Evolutionary conservation across 345 rosid species (phyloP).

Genomic region (Mercurialis annua): DNA sequence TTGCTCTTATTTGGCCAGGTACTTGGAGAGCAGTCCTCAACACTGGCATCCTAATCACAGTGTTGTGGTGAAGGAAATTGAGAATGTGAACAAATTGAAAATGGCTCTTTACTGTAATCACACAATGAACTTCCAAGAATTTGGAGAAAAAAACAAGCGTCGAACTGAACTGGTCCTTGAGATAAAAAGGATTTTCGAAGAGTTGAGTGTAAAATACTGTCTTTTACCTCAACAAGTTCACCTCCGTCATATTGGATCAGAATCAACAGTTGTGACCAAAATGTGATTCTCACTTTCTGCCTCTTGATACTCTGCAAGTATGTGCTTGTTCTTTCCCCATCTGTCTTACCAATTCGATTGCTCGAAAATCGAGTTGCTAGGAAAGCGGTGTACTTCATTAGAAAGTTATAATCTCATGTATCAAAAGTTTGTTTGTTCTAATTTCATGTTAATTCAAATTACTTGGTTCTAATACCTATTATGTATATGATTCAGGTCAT

Average conservation of each 20-base stretch:
- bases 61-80: slow-evolving; percentile 29
- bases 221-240: slow-evolving; percentile 27
- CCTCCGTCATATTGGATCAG: slow-evolving; percentile 17
- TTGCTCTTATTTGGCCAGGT: slow-evolving; percentile 4
- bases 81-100: slow-evolving; percentile 24
- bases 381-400: no score
- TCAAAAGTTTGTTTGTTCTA: neutral
- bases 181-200: slow-evolving; percentile 27
- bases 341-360: neutral
- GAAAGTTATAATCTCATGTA: no score
- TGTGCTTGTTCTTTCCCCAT: neutral
- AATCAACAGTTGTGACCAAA: slow-evolving; percentile 11
- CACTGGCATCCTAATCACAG: slow-evolving; percentile 29
- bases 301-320: slow-evolving; percentile 1
- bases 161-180: slow-evolving; percentile 21
- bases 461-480: neutral
- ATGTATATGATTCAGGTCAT: neutral
- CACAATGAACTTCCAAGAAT: slow-evolving; percentile 34
- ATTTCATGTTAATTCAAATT: neutral
- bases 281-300: slow-evolving; percentile 4
- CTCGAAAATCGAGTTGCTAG: neutral
- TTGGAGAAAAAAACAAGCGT: slow-evolving; percentile 25
- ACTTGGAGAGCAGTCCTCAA: slow-evolving; percentile 24
- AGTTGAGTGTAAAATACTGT: slow-evolving; percentile 22
- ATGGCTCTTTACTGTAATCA: slow-evolving; percentile 30